phyloP scores from a whole-genome alignment of 2,329 filamentous ascomycete species.

The Aureobasidium melanogenum region DNA sequence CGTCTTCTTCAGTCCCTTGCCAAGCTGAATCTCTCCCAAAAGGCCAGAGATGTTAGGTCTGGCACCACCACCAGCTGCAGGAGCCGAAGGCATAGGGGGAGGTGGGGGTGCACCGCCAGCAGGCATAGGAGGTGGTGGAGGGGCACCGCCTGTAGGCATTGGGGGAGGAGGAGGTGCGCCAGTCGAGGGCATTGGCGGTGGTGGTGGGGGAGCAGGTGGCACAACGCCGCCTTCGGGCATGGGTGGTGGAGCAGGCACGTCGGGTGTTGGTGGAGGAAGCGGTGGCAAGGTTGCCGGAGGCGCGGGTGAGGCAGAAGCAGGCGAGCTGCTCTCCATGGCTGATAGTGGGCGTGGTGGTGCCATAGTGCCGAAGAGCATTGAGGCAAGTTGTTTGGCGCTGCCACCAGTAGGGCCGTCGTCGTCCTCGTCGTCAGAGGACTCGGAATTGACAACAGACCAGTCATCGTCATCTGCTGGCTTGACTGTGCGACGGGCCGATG shows the following conservation, averaged over 20 bases:
- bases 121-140: slow-evolving; percentile 27
- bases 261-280: slow-evolving; percentile 37
- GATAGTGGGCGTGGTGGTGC: slow-evolving; percentile 82
- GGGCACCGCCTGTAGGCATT: slow-evolving; percentile 24
- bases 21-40: slow-evolving; percentile 73
- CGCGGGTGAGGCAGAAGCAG: slow-evolving; percentile 30
- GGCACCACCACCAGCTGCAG: slow-evolving; percentile 25
- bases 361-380: slow-evolving; percentile 95
- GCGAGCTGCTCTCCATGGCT: slow-evolving; percentile 52
- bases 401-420: slow-evolving; percentile 72
- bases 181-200: slow-evolving; percentile 37
- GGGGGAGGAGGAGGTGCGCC: slow-evolving; percentile 39
- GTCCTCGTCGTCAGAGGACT: slow-evolving; percentile 63
- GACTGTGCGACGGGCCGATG: slow-evolving; percentile 43
- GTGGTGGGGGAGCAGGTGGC: slow-evolving; percentile 30
- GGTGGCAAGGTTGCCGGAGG: slow-evolving; percentile 29
- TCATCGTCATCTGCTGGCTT: slow-evolving; percentile 58
- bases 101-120: slow-evolving; percentile 38
- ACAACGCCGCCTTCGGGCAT: slow-evolving; percentile 20
- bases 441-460: slow-evolving; percentile 69
- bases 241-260: slow-evolving; percentile 24
- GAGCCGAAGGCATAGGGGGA: slow-evolving; percentile 34
- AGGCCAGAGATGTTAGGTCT: slow-evolving; percentile 47
- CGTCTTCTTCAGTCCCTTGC: slow-evolving; percentile 74
- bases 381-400: slow-evolving; percentile 84